Conservation (phyloP, 73 alveolate genomes). For the Tetrahymena malaccensis region DNA sequence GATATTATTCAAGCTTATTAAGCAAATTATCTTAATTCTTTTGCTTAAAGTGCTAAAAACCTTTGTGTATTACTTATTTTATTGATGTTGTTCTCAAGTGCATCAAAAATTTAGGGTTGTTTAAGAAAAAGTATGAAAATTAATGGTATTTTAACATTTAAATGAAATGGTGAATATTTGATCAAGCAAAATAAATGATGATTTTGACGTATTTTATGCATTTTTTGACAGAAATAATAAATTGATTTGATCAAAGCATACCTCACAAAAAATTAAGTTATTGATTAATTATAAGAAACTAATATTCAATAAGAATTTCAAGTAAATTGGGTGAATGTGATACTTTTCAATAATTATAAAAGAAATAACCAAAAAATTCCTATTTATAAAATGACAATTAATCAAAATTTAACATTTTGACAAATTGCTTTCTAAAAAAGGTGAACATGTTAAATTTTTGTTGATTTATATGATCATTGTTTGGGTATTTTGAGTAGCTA, state of each 20-base stretch:
- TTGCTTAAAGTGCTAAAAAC: too few relatives aligned
- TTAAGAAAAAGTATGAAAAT: background rate
- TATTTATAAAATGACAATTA: background rate
- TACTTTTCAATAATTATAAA: background rate
- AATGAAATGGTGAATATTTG: background rate
- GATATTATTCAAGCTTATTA: background rate
- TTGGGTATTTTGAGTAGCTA: too few relatives aligned
- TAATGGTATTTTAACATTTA: background rate
- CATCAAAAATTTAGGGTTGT: background rate
- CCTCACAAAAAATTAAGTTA: background rate
- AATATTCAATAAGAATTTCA: background rate
- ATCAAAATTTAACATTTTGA: background rate
- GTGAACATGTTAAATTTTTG: background rate
- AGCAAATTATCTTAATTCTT: background rate
- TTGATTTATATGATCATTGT: background rate
- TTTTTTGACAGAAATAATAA: background rate
- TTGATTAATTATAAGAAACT: background rate
- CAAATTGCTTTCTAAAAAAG: background rate
- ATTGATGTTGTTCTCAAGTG: background rate
- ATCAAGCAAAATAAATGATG: background rate
- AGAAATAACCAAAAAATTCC: background rate
- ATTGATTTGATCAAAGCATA: background rate
- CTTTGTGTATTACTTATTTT: background rate
- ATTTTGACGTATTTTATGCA: background rate
- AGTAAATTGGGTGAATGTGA: background rate